Percentiles rank a stretch among this genome's conserved stretches.
Conservation (phyloP, 2,329 filamentous ascomycete species). For the Ophiostoma fasciatum region DNA sequence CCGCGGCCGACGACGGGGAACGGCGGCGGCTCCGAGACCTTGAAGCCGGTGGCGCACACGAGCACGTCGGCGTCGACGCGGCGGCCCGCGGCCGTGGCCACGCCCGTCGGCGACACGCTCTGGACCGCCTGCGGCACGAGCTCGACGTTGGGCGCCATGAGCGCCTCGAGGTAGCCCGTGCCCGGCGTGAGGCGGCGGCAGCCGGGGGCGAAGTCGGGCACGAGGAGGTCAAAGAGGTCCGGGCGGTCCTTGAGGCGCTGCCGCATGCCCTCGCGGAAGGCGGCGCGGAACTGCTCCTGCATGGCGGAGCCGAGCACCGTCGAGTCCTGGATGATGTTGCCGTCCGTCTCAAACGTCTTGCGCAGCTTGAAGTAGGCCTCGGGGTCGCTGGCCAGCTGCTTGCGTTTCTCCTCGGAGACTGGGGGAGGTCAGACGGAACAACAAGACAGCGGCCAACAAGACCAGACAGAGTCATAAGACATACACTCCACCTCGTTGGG, state of each 20-base stretch:
- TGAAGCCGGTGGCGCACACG: constrained; percentile 33
- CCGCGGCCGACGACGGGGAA: constrained; percentile 26
- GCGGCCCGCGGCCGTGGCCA: constrained; percentile 16
- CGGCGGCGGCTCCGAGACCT: constrained; percentile 23
- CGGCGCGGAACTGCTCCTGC: constrained; percentile 17
- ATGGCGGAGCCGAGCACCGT: constrained; percentile 23
- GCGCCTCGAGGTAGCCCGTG: constrained; percentile 29
- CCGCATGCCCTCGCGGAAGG: constrained; percentile 24
- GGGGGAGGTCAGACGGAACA: no score
- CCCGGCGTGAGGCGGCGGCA: constrained; percentile 31
- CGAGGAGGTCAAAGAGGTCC: constrained; percentile 26
- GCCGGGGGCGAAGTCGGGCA: constrained; percentile 28
- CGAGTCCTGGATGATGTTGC: constrained; percentile 27
- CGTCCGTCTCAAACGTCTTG: constrained; percentile 28
- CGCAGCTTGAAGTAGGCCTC: constrained; percentile 25
- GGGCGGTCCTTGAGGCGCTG: constrained; percentile 26
- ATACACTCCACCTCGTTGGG: constrained; percentile 23
- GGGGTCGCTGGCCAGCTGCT: constrained; percentile 23
- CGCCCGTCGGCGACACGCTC: constrained; percentile 21
- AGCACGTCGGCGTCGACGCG: constrained; percentile 26
- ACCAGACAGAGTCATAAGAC: no score
- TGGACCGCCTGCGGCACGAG: constrained; percentile 22
- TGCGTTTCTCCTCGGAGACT: constrained; percentile 25
- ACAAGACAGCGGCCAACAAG: no score
- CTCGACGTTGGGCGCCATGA: constrained; percentile 25